Conservation (phyloP, 352 stramenopile species). For the Phytophthora megakarya region DNA sequence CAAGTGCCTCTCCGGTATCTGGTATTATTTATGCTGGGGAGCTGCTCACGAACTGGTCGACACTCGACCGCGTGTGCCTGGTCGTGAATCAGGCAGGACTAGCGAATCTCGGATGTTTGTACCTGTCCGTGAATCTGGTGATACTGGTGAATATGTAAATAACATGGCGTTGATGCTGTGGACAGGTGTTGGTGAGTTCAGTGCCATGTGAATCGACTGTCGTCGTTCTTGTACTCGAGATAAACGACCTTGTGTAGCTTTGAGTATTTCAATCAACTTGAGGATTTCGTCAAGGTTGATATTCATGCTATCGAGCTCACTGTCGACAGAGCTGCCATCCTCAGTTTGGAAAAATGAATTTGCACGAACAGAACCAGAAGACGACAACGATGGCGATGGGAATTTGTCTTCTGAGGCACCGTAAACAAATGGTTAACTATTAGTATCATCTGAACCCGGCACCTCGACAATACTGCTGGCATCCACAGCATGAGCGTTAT, state of each 20-base stretch:
- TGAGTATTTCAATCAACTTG: conserved; percentile 45
- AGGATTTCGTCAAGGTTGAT: conserved; percentile 50
- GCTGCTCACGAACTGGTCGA: too few relatives aligned
- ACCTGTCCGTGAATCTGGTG: conserved; percentile 17
- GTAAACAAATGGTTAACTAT: conserved; percentile 45
- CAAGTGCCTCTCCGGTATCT: conserved; percentile 10
- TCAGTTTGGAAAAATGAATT: conserved; percentile 57
- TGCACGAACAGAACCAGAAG: conserved; percentile 19
- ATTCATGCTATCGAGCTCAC: conserved; percentile 55
- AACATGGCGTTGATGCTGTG: conserved; percentile 26
- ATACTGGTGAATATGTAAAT: conserved; percentile 20
- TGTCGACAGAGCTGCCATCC: conserved; percentile 45
- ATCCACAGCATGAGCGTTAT: conserved; percentile 65
- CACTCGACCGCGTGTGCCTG: conserved; percentile 14
- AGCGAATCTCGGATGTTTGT: conserved; percentile 16
- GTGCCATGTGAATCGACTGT: conserved; percentile 46
- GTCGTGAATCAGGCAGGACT: conserved; percentile 14
- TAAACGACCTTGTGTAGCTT: conserved; percentile 42
- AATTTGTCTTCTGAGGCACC: conserved; percentile 28
- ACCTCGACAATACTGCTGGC: conserved; percentile 58
- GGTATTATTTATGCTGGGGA: conserved; percentile 19
- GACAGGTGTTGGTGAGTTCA: conserved; percentile 27
- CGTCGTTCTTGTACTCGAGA: conserved; percentile 47
- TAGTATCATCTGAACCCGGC: conserved; percentile 29
- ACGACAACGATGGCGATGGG: conserved; percentile 9